Percentiles rank a stretch among this genome's conserved stretches.
phyloP scores from a whole-genome alignment of 441 rosid species.

The Biscutella laevigata region DNA sequence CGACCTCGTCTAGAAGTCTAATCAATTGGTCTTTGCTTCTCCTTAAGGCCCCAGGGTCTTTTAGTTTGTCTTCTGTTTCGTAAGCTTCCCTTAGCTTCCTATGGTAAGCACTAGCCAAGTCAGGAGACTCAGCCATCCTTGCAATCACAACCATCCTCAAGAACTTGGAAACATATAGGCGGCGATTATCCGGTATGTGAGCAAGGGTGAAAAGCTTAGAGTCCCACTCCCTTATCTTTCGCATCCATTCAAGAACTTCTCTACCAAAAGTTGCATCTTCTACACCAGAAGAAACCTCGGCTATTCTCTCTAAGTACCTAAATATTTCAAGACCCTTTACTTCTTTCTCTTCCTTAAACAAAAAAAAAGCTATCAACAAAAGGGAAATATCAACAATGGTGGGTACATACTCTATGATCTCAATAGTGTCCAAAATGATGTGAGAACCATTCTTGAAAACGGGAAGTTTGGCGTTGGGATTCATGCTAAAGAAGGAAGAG shows the following conservation, averaged over 20 bases:
- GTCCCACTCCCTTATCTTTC: slow-evolving; percentile 67
- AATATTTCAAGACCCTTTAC: background rate
- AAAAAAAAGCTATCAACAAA: background rate
- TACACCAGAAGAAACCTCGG: slow-evolving; percentile 51
- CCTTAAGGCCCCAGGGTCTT: slow-evolving; percentile 34
- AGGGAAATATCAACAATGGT: slow-evolving; percentile 1
- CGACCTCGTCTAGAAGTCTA: slow-evolving; percentile 60
- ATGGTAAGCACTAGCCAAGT: slow-evolving; percentile 81
- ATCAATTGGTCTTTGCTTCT: slow-evolving; percentile 54
- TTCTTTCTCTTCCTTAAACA: background rate
- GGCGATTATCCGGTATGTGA: slow-evolving; percentile 52
- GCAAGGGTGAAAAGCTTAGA: slow-evolving; percentile 66
- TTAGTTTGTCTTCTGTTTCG: slow-evolving; percentile 60
- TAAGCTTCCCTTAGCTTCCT: slow-evolving; percentile 62
- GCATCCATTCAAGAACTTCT: slow-evolving; percentile 73
- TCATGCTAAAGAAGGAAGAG: slow-evolving; percentile 62
- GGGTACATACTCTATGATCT: slow-evolving; percentile 65
- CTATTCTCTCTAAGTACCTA: slow-evolving; percentile 78
- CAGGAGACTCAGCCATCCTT: slow-evolving; percentile 85
- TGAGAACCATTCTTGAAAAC: slow-evolving; percentile 77
- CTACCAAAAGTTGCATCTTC: slow-evolving; percentile 39
- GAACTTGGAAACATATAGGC: slow-evolving; percentile 60
- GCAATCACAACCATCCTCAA: slow-evolving; percentile 70
- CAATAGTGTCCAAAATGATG: slow-evolving; percentile 59
- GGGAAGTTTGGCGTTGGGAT: slow-evolving; percentile 60